Evolutionary conservation across 148 eudicot species (phyloP).

Genomic region (Nepenthes gracilis): DNA sequence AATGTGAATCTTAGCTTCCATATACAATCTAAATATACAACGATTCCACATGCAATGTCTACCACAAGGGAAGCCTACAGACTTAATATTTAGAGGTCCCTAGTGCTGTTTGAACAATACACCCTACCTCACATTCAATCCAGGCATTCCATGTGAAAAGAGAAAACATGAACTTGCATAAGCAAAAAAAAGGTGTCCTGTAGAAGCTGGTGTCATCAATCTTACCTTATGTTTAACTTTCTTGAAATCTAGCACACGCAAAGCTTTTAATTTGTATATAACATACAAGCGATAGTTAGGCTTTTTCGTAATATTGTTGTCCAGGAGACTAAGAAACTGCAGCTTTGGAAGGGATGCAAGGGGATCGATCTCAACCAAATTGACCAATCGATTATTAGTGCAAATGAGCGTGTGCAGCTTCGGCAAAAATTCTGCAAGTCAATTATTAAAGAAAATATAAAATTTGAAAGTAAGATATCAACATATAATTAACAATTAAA

Average conservation of each 20-base stretch:
- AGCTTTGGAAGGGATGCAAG: conserved; percentile 83
- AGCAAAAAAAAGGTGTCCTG: not conserved
- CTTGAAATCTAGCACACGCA: conserved; percentile 80
- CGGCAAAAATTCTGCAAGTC: conserved; percentile 73
- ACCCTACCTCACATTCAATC: too few species aligned
- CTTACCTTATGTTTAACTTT: conserved; percentile 87
- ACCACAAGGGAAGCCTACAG: too few species aligned
- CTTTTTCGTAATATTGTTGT: conserved; percentile 73
- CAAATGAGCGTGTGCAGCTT: conserved; percentile 86
- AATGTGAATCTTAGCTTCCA: too few species aligned
- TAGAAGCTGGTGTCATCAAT: conserved; percentile 2
- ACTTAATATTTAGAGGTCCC: too few species aligned
- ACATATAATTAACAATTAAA: not conserved
- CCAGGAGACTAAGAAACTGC: conserved; percentile 64
- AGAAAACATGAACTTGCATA: not conserved
- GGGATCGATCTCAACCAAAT: conserved; percentile 94
- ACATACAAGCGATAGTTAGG: conserved; percentile 88
- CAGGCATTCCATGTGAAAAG: too few species aligned
- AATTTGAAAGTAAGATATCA: not conserved
- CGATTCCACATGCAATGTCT: too few species aligned
- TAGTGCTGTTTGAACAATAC: too few species aligned
- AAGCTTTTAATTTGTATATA: conserved; percentile 61
- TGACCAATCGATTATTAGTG: conserved; percentile 79
- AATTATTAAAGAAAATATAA: not conserved
- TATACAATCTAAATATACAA: too few species aligned